phyloP scores from a whole-genome alignment of 2,329 filamentous ascomycete species.

The Herpotrichia juniperi region DNA sequence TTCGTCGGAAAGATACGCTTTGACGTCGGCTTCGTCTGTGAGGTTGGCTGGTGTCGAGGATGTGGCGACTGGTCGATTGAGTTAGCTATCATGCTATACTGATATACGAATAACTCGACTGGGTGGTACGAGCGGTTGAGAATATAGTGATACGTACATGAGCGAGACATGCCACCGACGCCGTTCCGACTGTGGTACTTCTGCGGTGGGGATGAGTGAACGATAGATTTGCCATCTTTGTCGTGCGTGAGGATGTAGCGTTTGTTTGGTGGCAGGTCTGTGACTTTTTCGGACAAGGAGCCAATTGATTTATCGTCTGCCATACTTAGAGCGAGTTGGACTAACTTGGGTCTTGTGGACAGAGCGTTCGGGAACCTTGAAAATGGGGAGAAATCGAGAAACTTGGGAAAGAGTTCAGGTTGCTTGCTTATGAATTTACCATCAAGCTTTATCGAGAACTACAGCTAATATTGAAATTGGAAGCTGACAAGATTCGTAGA shows the following conservation, averaged over 20 bases:
- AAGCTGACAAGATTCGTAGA: too few relatives aligned
- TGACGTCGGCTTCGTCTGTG: slow-evolving; percentile 50
- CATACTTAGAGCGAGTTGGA: slow-evolving; percentile 6
- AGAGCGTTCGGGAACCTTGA: too few relatives aligned
- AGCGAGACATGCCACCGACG: slow-evolving; percentile 20
- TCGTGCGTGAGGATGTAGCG: slow-evolving; percentile 46
- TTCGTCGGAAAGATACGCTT: slow-evolving; percentile 32
- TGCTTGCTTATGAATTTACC: too few relatives aligned
- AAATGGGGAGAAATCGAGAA: too few relatives aligned
- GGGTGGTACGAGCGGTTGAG: background rate
- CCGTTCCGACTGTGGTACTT: slow-evolving; percentile 27
- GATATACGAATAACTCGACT: too few relatives aligned
- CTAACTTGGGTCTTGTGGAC: background rate
- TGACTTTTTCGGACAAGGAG: slow-evolving; percentile 13
- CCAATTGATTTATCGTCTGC: slow-evolving; percentile 11
- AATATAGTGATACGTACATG: slow-evolving; percentile 4
- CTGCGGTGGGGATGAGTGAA: slow-evolving; percentile 36
- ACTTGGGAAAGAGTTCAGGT: too few relatives aligned
- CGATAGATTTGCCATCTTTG: slow-evolving; percentile 41
- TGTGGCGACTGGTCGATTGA: slow-evolving; percentile 53
- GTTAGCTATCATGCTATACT: background rate
- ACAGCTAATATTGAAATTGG: too few relatives aligned
- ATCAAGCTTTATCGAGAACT: too few relatives aligned
- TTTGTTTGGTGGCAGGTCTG: slow-evolving; percentile 29
- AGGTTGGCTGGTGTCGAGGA: slow-evolving; percentile 48